Conservation (phyloP, 208 protist species). For the Leishmania tropica region DNA sequence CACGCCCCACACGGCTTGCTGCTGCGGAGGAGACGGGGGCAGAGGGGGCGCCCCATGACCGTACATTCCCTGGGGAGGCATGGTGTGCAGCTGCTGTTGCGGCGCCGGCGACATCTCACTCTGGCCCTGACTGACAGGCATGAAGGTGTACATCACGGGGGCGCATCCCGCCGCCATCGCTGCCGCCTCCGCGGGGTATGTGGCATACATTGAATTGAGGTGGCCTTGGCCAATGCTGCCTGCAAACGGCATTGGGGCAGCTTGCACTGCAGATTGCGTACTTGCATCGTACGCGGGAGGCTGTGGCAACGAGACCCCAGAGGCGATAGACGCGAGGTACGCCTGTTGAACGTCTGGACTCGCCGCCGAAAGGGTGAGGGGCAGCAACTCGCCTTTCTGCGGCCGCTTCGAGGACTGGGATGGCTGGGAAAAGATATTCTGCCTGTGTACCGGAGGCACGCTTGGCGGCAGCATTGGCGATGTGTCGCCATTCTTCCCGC, state of each 20-base stretch:
- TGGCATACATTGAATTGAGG: not conserved
- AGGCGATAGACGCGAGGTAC: not conserved
- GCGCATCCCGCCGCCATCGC: not conserved
- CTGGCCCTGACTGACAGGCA: not conserved
- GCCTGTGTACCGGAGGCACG: not conserved
- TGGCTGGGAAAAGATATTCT: not conserved
- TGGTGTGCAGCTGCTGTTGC: not conserved
- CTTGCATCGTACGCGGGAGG: not conserved
- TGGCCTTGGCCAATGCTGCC: not conserved
- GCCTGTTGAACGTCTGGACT: not conserved
- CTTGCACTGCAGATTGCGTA: not conserved
- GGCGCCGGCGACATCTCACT: not conserved
- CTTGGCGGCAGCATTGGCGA: not conserved
- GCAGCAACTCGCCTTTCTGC: not conserved
- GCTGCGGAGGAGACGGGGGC: not conserved
- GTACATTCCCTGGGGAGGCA: not conserved
- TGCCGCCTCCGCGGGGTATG: not conserved
- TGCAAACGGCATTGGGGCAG: not conserved
- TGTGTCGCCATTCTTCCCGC: no score
- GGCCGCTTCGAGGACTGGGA: not conserved
- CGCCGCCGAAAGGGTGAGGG: not conserved
- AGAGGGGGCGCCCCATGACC: not conserved
- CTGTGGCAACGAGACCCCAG: not conserved
- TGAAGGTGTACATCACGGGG: conserved; percentile 9
- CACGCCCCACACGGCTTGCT: not conserved